Conservation (phyloP, 1,284 basidiomycete genomes). For the Rhizoctonia solani region DNA sequence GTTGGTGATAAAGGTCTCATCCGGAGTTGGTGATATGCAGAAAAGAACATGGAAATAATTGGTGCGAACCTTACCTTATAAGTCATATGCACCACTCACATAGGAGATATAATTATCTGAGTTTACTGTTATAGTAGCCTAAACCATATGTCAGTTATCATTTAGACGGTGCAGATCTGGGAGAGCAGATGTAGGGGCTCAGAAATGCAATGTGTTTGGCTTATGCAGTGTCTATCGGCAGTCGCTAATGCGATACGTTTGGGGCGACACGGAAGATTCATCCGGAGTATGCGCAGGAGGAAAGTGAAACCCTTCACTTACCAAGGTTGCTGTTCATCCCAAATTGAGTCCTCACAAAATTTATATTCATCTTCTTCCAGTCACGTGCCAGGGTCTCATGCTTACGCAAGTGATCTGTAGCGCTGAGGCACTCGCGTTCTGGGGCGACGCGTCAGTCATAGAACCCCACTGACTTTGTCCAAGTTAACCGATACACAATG, state of each 20-base stretch:
- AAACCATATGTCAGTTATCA: too few species aligned
- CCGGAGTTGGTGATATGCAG: conserved; percentile 9
- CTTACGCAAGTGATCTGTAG: conserved; percentile 15
- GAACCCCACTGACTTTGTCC: not conserved
- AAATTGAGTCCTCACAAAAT: not conserved
- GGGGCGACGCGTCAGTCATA: conserved; percentile 32
- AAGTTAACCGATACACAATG: conserved; percentile 13
- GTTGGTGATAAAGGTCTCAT: conserved; percentile 31
- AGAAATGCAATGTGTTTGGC: conserved; percentile 33
- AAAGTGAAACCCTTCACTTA: not conserved
- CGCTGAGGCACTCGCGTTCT: conserved; percentile 26
- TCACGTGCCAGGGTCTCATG: not conserved
- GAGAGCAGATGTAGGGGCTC: too few species aligned
- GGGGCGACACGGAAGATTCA: conserved; percentile 32
- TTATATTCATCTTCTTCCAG: not conserved
- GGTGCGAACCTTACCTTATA: not conserved
- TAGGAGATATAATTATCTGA: too few species aligned
- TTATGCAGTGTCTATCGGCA: conserved; percentile 35
- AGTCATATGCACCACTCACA: too few species aligned
- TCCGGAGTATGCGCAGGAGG: not conserved
- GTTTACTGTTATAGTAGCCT: too few species aligned
- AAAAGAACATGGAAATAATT: not conserved
- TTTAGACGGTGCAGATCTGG: too few species aligned
- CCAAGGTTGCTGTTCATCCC: not conserved
- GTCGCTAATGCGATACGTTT: conserved; percentile 32